Percentiles rank a stretch among this genome's conserved stretches.
Evolutionary conservation across 768 basidiomycete genomes (phyloP).

Genomic region (Cystobasidium ongulense): DNA sequence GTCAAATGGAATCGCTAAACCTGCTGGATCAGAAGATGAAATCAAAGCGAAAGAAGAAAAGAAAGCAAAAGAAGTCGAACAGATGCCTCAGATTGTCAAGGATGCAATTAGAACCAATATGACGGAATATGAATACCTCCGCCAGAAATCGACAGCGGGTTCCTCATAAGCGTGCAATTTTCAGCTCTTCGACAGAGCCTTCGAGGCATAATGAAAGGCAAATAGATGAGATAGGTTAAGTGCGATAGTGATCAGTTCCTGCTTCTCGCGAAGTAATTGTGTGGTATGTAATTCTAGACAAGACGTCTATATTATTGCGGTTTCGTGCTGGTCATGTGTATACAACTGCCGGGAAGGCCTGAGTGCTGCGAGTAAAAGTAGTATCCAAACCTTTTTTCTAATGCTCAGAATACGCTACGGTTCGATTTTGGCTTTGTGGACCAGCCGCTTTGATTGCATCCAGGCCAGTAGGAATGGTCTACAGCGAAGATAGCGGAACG

Average conservation of each 20-base stretch:
- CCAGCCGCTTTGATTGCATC: constrained; percentile 21
- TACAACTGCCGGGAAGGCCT: too few species aligned
- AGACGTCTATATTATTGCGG: too few species aligned
- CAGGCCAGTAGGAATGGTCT: constrained; percentile 16
- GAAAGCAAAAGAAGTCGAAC: constrained; percentile 16
- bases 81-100: constrained; percentile 36
- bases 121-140: constrained; percentile 41
- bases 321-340: too few species aligned
- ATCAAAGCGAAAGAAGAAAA: constrained; percentile 6
- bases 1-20: constrained; percentile 33
- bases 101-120: constrained; percentile 33
- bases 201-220: too few species aligned
- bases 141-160: background rate
- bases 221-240: too few species aligned
- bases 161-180: background rate
- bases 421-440: background rate
- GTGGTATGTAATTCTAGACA: too few species aligned
- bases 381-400: background rate
- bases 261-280: too few species aligned
- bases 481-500: background rate
- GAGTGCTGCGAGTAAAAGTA: background rate
- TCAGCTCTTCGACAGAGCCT: too few species aligned
- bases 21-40: constrained; percentile 12
- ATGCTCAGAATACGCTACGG: background rate
- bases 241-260: too few species aligned